A percentile compares a stretch with the other conserved stretches of the same genome.
phyloP scores from a whole-genome alignment of 2,329 filamentous ascomycete genomes.

The Sporothrix mexicana region DNA sequence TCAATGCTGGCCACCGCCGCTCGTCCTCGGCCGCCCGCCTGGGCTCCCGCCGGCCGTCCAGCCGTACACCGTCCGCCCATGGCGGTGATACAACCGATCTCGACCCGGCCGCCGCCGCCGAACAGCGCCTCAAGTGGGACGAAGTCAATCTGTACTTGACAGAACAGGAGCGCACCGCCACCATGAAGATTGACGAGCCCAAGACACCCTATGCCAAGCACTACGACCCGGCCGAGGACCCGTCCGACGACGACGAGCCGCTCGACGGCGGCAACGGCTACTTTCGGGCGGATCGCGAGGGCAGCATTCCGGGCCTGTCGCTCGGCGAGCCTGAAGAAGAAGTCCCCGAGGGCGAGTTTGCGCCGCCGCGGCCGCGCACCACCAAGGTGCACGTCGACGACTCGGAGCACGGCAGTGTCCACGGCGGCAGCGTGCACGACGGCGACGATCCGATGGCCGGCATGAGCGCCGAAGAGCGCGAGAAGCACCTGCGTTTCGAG shows the following conservation, averaged over 20 bases:
- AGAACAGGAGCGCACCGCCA: slow-evolving; percentile 91
- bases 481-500: slow-evolving; percentile 93
- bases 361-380: slow-evolving; percentile 45
- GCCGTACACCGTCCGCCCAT: slow-evolving; percentile 54
- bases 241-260: slow-evolving; percentile 74
- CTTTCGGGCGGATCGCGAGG: slow-evolving; percentile 42
- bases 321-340: slow-evolving; percentile 89
- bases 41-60: slow-evolving; percentile 75
- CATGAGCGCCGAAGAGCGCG: slow-evolving; percentile 73
- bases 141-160: slow-evolving; percentile 97
- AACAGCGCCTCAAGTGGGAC: slow-evolving; percentile 92
- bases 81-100: slow-evolving; percentile 34
- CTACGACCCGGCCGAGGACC: slow-evolving; percentile 89
- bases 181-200: slow-evolving; percentile 99
- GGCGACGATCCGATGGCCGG: slow-evolving; percentile 61
- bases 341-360: slow-evolving; percentile 56
- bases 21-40: slow-evolving; percentile 76
- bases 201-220: slow-evolving; percentile 96
- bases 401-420: slow-evolving; percentile 52
- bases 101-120: slow-evolving; percentile 60
- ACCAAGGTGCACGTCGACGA: slow-evolving; percentile 82
- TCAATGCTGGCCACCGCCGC: slow-evolving; percentile 87
- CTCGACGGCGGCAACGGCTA: slow-evolving; percentile 61
- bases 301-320: slow-evolving; percentile 90
- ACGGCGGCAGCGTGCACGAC: slow-evolving; percentile 58